Conservation (phyloP, 306 rosid genomes). For the Lablab purpureus region DNA sequence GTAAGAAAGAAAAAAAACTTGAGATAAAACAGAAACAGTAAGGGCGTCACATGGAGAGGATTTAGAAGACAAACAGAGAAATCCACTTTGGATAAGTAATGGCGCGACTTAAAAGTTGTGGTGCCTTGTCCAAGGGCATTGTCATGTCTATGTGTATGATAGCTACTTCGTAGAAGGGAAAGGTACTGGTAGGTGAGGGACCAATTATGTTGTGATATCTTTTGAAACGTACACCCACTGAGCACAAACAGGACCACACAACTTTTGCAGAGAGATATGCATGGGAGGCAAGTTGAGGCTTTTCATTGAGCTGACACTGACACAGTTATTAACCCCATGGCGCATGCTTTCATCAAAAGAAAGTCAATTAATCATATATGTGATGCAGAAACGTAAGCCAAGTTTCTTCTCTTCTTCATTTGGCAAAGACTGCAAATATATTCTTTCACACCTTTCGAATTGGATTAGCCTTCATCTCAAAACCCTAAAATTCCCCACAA, state of each 20-base stretch:
- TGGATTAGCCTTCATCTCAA: constrained; percentile 5
- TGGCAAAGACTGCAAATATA: constrained; percentile 29
- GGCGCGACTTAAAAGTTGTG: constrained; percentile 61
- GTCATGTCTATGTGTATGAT: constrained; percentile 63
- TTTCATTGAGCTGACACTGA: constrained; percentile 44
- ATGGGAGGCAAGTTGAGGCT: constrained; percentile 48
- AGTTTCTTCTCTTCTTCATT: constrained; percentile 47
- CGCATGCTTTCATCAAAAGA: constrained; percentile 51
- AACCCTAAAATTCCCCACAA: constrained; percentile 31
- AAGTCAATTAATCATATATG: constrained; percentile 46
- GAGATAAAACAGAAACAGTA: constrained; percentile 15
- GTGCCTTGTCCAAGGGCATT: constrained; percentile 50
- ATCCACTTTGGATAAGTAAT: constrained; percentile 53
- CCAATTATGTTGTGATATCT: constrained; percentile 53
- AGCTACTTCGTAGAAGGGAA: constrained; percentile 57
- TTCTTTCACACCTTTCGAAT: constrained; percentile 3
- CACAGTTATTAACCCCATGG: constrained; percentile 35
- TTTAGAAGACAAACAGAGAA: constrained; percentile 48
- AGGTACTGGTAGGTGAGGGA: constrained; percentile 60
- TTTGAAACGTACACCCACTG: constrained; percentile 48
- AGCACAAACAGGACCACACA: constrained; percentile 74
- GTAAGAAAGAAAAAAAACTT: background rate
- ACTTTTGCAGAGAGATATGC: constrained; percentile 86
- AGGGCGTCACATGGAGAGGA: constrained; percentile 50
- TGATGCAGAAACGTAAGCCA: constrained; percentile 42